Conservation (phyloP, 805 yeast species). For the Candida ipomoeae region DNA sequence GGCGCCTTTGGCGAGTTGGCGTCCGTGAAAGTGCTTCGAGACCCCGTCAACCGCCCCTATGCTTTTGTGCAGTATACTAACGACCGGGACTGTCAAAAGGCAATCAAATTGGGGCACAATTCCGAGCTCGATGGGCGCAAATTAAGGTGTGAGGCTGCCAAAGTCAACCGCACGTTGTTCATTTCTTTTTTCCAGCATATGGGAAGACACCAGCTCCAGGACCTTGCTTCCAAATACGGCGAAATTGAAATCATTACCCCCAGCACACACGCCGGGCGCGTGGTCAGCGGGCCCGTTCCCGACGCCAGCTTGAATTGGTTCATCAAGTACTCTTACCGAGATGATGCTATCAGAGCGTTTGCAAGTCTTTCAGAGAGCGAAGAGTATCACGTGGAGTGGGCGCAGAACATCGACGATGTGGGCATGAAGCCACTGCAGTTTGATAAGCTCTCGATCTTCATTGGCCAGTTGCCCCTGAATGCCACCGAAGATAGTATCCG, state of each 20-base stretch:
- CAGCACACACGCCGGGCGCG: slow-evolving; percentile 34
- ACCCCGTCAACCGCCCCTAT: slow-evolving; percentile 77
- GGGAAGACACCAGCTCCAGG: slow-evolving; percentile 32
- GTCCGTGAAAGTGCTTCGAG: slow-evolving; percentile 78
- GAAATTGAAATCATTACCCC: slow-evolving; percentile 64
- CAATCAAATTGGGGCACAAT: slow-evolving; percentile 66
- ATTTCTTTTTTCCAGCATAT: slow-evolving; percentile 35
- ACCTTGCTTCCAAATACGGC: slow-evolving; percentile 53
- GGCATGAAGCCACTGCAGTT: slow-evolving; percentile 25
- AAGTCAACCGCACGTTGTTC: slow-evolving; percentile 82
- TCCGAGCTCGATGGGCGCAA: slow-evolving; percentile 66
- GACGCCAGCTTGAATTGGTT: slow-evolving; percentile 52
- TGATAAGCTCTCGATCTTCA: slow-evolving; percentile 71
- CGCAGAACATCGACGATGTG: slow-evolving; percentile 63
- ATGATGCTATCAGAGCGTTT: slow-evolving; percentile 83
- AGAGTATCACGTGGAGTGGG: slow-evolving; percentile 74
- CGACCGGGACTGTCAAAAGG: slow-evolving; percentile 65
- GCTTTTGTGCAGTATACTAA: slow-evolving; percentile 84
- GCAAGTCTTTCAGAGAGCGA: slow-evolving; percentile 57
- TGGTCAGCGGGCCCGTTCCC: slow-evolving; percentile 8
- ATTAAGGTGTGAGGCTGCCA: slow-evolving; percentile 85
- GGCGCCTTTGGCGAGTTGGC: slow-evolving; percentile 65
- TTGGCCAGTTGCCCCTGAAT: slow-evolving; percentile 62
- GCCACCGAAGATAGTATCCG: slow-evolving; percentile 53
- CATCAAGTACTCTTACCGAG: slow-evolving; percentile 72